Base-by-base conservation (phyloP, 2,329 filamentous ascomycete species). In the Aspergillus hiratsukae region DNA sequence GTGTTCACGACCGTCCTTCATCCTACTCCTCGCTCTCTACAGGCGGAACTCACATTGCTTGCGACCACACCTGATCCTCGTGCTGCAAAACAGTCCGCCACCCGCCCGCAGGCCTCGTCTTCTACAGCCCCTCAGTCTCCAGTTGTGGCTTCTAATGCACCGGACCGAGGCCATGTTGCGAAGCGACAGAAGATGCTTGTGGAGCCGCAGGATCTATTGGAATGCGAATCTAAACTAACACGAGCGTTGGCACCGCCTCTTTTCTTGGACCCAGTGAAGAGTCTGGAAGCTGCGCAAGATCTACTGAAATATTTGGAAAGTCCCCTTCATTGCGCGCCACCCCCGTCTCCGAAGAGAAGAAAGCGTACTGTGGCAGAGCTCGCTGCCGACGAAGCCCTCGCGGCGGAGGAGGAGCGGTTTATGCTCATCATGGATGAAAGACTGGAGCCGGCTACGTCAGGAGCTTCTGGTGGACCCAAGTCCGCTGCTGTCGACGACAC, bases 361-460 rank as follows among this genome's bases (percentile, higher is more conserved):
- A 97, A 99, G 80, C 86, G 93, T 60, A 99, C 94, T 0, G 87
- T 95, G 19, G 94, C 94, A 8, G 93, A 99, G 70, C 85, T 97
- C 78, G 94, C 91, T 8, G 93, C 93, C 7, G 94, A 99, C 68
- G 92, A 99, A 75, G 93, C 94, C 1, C 82, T 91, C 58, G 91
- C 91, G 0, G 93, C 92, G 23, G 90, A 91, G 57, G 87, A 91
- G 61, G 92, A 99, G 74, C 85, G 91, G 49, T 95, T 91, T 64
- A 94, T 99, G 91, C 86, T 97, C 51, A 87, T 90, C 23, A 85
- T 92, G 75, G 94, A 99, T 67, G 93, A 97, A 65, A 84, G 91
- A 5, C 81, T 91, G 58, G 82, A 85, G 11, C 80, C 87, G 1
- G 82, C 79, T 43, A 79, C 80, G 14, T 80, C 83, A 3, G 79